Percentiles rank a stretch among this genome's conserved stretches.
Conservation (phyloP, 345 rosid genomes). For the Boechera divaricarpa region DNA sequence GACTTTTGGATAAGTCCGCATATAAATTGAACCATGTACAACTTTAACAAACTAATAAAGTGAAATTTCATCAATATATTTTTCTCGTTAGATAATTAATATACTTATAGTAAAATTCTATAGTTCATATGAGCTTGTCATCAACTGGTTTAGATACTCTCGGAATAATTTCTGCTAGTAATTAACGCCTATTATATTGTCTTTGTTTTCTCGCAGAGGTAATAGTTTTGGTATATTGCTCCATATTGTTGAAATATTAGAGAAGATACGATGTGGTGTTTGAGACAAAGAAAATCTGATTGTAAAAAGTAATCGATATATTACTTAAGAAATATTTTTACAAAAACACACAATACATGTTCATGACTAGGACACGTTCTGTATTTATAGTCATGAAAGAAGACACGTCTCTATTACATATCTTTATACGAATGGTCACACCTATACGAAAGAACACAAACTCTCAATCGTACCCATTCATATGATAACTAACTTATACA, state of each 20-base stretch:
- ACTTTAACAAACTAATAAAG: neutral
- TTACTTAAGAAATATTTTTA: too few species aligned
- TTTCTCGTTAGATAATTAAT: neutral
- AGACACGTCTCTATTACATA: too few species aligned
- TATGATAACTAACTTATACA: too few species aligned
- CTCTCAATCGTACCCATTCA: too few species aligned
- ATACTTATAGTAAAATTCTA: conserved; percentile 2
- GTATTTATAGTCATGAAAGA: too few species aligned
- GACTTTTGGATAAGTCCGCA: neutral
- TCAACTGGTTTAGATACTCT: conserved; percentile 5
- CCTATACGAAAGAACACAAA: too few species aligned
- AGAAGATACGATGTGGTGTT: too few species aligned
- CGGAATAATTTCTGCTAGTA: neutral
- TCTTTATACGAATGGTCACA: too few species aligned
- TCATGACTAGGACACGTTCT: too few species aligned
- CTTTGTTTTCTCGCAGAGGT: neutral
- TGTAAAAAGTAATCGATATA: too few species aligned
- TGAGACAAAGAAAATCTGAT: too few species aligned
- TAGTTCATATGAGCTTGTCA: neutral
- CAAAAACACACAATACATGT: too few species aligned
- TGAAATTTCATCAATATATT: neutral
- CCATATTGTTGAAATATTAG: neutral
- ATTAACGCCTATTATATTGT: neutral
- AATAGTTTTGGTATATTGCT: neutral
- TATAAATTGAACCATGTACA: conserved; percentile 8